Evolutionary conservation across 148 eudicot genomes (phyloP).

Genomic region (Beta vulgaris): DNA sequence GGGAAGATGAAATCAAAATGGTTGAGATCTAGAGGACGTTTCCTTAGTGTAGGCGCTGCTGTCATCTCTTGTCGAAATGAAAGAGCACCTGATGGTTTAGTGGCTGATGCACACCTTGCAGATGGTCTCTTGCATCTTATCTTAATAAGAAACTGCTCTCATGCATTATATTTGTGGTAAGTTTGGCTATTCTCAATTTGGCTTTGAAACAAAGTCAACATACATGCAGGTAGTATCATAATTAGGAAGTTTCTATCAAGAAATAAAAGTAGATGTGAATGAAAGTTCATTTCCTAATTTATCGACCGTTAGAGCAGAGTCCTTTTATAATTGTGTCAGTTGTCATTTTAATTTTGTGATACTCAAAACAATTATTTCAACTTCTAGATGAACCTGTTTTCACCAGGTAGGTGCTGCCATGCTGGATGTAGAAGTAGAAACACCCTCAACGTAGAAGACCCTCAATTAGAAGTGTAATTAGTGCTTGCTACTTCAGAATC

Average conservation of each 20-base stretch:
- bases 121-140: constrained; percentile 88
- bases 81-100: constrained; percentile 96
- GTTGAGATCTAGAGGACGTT: constrained; percentile 65
- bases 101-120: constrained; percentile 92
- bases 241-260: not conserved
- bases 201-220: not conserved
- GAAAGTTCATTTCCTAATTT: not conserved
- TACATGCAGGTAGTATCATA: not conserved
- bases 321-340: no score
- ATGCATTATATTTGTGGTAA: constrained; percentile 74
- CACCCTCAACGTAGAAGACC: no score
- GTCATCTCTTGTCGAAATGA: constrained; percentile 94
- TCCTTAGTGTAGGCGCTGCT: constrained; percentile 88
- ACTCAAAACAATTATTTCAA: no score
- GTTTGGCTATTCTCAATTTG: constrained; percentile 20
- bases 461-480: no score
- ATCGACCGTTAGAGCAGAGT: not conserved
- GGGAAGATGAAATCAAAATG: constrained; percentile 43
- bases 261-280: not conserved
- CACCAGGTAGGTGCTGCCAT: no score
- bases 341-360: no score
- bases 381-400: no score
- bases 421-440: no score
- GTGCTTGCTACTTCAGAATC: no score
- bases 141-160: constrained; percentile 83